A percentile compares a stretch with the other conserved stretches of the same genome.
phyloP scores from a whole-genome alignment of 208 protist species.

The Leishmania guyanensis region DNA sequence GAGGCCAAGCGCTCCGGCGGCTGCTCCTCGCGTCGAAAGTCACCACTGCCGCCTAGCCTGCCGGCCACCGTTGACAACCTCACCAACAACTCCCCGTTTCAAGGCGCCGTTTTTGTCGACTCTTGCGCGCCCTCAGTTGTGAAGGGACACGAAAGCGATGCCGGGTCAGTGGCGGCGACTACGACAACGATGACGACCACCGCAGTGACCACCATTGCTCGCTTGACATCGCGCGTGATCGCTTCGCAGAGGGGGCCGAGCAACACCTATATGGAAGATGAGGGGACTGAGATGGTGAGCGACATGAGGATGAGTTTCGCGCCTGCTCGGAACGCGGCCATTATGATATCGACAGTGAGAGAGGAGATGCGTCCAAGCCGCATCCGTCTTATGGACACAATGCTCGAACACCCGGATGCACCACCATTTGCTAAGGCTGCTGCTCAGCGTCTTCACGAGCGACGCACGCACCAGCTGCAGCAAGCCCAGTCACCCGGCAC shows the following conservation, averaged over 20 bases:
- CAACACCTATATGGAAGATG: background rate
- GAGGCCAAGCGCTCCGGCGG: background rate
- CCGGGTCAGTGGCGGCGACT: background rate
- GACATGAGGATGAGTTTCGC: background rate
- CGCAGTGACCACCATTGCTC: slow-evolving; percentile 10
- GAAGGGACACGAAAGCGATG: background rate
- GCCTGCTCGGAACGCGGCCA: background rate
- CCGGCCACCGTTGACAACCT: background rate
- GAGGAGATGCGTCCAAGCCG: slow-evolving; percentile 1
- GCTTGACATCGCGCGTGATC: slow-evolving; percentile 1
- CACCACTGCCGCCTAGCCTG: background rate
- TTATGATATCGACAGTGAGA: background rate
- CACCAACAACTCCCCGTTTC: background rate
- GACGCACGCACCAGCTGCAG: background rate
- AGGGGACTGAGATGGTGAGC: background rate
- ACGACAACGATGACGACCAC: slow-evolving; percentile 16
- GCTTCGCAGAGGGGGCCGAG: background rate
- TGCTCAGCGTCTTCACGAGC: slow-evolving; percentile 5
- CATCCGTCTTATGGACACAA: background rate
- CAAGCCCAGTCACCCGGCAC: background rate
- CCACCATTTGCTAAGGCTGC: slow-evolving; percentile 27
- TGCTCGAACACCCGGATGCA: slow-evolving; percentile 30
- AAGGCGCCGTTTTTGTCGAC: background rate
- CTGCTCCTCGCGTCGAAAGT: background rate
- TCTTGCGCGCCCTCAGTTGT: background rate